These are phyloP conservation scores for Aspergillus phoenicis DNA, from an alignment of 2,329 filamentous ascomycete genomes.

Conservation along the genomic window DNA sequence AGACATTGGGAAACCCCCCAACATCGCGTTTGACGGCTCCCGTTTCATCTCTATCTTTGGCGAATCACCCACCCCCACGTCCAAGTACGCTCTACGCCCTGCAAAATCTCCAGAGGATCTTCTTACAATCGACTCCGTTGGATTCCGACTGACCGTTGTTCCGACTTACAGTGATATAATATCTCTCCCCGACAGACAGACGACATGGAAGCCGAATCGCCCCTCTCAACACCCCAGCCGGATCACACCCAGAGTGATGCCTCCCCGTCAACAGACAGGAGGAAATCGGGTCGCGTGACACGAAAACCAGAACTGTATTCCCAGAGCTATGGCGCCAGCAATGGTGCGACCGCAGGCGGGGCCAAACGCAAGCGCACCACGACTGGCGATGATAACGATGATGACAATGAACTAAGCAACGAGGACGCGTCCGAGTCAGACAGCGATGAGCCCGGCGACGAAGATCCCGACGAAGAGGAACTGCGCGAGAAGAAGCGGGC, in stretches of 20 bases:
- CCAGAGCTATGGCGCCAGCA: conserved; percentile 36
- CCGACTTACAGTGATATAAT: conserved; percentile 8
- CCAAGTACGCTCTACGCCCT: conserved; percentile 16
- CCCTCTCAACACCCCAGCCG: conserved; percentile 23
- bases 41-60: conserved; percentile 8
- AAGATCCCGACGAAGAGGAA: conserved; percentile 54
- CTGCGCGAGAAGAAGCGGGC: conserved; percentile 46
- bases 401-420: conserved; percentile 32
- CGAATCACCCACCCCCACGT: conserved; percentile 17
- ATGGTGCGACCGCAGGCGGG: conserved; percentile 29
- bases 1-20: neutral
- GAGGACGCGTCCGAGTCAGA: conserved; percentile 42
- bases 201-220: conserved; percentile 29
- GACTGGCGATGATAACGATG: conserved; percentile 41
- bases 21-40: conserved; percentile 18
- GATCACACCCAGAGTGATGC: conserved; percentile 21
- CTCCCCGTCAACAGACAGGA: conserved; percentile 37
- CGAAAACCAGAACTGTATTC: conserved; percentile 48
- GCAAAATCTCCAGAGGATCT: neutral
- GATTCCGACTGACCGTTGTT: neutral
- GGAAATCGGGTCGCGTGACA: conserved; percentile 49
- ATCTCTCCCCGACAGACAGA: neutral
- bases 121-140: neutral
- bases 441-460: conserved; percentile 40
- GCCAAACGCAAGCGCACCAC: conserved; percentile 55